Percentiles rank a stretch among this genome's conserved stretches.
Conservation (phyloP, 2,329 filamentous ascomycete species). For the Helminthosporium solani region DNA sequence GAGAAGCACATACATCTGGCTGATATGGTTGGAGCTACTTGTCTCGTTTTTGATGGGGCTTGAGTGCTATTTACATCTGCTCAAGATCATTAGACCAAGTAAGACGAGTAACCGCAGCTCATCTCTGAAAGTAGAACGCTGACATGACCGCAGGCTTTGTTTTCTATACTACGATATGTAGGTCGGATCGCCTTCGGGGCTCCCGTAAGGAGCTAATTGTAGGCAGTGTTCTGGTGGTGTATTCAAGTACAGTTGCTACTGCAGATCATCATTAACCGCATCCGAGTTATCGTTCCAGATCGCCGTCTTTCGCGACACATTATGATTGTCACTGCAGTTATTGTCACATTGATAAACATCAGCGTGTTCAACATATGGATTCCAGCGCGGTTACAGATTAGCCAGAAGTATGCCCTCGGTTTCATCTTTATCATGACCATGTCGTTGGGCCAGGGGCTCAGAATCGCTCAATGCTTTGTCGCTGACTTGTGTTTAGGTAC, state of each 20-base stretch:
- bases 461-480: too few relatives aligned
- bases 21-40: slow-evolving; percentile 52
- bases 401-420: slow-evolving; percentile 14
- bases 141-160: slow-evolving; percentile 28
- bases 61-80: slow-evolving; percentile 41
- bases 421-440: neutral
- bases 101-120: slow-evolving; percentile 3
- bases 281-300: slow-evolving; percentile 39
- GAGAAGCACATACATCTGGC: slow-evolving; percentile 48
- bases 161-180: slow-evolving; percentile 37
- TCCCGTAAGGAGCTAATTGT: slow-evolving; percentile 6
- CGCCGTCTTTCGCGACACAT: slow-evolving; percentile 32
- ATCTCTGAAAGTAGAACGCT: neutral
- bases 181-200: neutral
- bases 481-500: slow-evolving; percentile 20
- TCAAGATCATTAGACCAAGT: slow-evolving; percentile 38
- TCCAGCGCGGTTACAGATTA: slow-evolving; percentile 40
- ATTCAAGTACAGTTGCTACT: slow-evolving; percentile 42
- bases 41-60: slow-evolving; percentile 48
- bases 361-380: slow-evolving; percentile 45
- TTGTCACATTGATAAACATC: slow-evolving; percentile 43
- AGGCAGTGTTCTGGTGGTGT: slow-evolving; percentile 39
- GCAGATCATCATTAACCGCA: slow-evolving; percentile 46
- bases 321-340: slow-evolving; percentile 39
- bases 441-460: too few relatives aligned